Base-by-base conservation (phyloP, 352 stramenopile species). In the Phytophthora litchii region DNA sequence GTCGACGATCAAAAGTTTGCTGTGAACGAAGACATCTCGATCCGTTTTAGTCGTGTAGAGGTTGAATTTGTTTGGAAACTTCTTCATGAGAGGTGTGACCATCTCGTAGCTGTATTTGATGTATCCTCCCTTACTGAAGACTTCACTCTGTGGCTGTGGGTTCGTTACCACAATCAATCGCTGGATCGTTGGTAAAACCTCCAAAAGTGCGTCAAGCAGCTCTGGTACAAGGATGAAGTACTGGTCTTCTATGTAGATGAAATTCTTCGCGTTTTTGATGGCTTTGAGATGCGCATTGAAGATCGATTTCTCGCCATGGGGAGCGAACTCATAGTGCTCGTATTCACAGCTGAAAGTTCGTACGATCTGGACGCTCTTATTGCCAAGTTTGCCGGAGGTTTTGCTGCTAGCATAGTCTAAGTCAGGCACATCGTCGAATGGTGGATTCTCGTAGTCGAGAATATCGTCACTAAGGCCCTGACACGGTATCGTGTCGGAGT, bases 321-420 rank as follows among this genome's bases (percentile, higher is more conserved):
- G 80, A 1, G 80, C 77, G 38, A 88, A 84, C 19, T 69, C 54
- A 52, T 86, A 85, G 32, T 61, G 53, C 52, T 67, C 37, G 60
- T 78, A 77, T 43, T 74, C 59, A 38, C 76, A 88, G 55, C 78
- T 86, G 60, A 80, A 89, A 3, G 77, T 89, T n/a, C 77, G 65
- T 8, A 79, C 64, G 42, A 89, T 66, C 52, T 89, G 75, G 3
- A 88, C 54, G 17, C 66, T 78, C 14, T 75, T 61, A 0, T 40
- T 55, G 10, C 50, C 60, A 3, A 70, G 29, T 3, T 19, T 70
- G 4, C 47, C 23, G 14, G 17, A 36, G 11, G 54, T 46, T 11
- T 42, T 51, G 50, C 36, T 58, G 20, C 50, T 53, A 2, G 10
- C 35, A 36, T 62, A 50, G 43, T 52, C n/a, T 11, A 54, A 17